Base-by-base conservation (phyloP, 257 asterid species). In the Thymus mandschuricus region DNA sequence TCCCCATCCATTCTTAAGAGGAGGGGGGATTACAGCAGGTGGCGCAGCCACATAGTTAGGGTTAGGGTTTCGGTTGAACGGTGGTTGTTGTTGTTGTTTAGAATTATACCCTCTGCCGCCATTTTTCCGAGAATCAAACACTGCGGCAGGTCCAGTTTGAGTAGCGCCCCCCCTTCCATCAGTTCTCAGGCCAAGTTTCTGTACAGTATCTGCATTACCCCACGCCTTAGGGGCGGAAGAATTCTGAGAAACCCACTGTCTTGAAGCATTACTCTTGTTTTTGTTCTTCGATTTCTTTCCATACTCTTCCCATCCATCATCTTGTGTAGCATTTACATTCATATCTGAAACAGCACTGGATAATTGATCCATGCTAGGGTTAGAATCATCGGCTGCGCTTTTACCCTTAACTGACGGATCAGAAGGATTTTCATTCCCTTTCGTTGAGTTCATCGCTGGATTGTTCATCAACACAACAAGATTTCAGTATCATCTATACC, bases 271-370 rank as follows among this genome's bases (percentile, higher is more conserved):
- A 62, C 48, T 69, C 67, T 71, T 88, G 60, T 69, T 64, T 75
- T 55, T 90, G 68, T 78, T 83, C 74, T 87, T 90, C 1, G 89
- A 64, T 66, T 90, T 92, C 70, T 75, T 88, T 0, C 70, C 79
- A 33, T 63, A 78, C 8, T 83, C 88, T 78, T 83, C 87, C 98
- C 98, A 87, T 15, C 89, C 97, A 44, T 81, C 96, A 57, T 73
- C 84, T 66, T 79, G 71, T n/a, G 77, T 51, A 51, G 81, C 43
- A 51, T 70, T 75, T 64, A 85, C 27, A 64, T 57, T 64, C 77
- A 87, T 34, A 70, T 76, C 81, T 8, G 84, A 76, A 31, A 89
- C 69, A 28, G 80, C 86, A 54, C 33, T 76, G 40, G 79, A 67
- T 72, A 84, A 60, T 30, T 85, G 81, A 60, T 79, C 77, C 15